Evolutionary conservation across 2,329 filamentous ascomycete genomes (phyloP), one percentile per base, ranked within the genome.

Genomic region (Ascochyta fabae): DNA sequence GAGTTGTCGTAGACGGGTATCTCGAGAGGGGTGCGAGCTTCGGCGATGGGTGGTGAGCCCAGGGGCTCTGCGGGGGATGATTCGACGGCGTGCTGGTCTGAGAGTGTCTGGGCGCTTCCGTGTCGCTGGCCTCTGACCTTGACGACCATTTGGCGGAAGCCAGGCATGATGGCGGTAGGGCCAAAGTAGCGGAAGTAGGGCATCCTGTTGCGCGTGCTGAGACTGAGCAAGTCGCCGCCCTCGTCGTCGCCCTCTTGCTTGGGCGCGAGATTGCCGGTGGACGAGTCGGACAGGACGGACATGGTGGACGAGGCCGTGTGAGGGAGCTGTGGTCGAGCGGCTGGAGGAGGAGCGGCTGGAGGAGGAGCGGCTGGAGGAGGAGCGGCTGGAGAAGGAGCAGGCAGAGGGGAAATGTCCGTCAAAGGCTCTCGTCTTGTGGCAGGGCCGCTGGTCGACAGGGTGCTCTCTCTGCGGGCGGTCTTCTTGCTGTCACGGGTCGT

Each of bases 121-220:
- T 83, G 82, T 23, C 86, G 83, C 56, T 86, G 81, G 56, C 89
- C 87, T 55, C 88, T 84, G 27, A 93, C 86, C 49, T 89, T 88
- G 55, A 90, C 88, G 24, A 96, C 90, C 91, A 96, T 96, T 74
- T 96, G 91, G 75, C 96, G 96, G 78, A 92, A 96, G 22, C 92
- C 92, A 1, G 92, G 92, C 48, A 95, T 91, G 68, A 96, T 96
- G 59, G 92, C 92, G 1, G 92, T 96, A 0, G 91, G 91, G 0
- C 92, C 92, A 71, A 96, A 95, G 75, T 95, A 96, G 57, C 92
- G 83, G 67, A 96, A 96, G 72, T 95, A 96, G 0, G 92, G 92
- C 60, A 96, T 90, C 49, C 88, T 84, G 68, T 89, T 84, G 80
- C 71, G 79, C 74, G 64, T 84, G 79, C 59, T 84, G 39, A 80